Percentiles rank a stretch among this genome's conserved stretches.
Evolutionary conservation across 179 eudicot species (phyloP).

Genomic region (Heliamphora pulchella): DNA sequence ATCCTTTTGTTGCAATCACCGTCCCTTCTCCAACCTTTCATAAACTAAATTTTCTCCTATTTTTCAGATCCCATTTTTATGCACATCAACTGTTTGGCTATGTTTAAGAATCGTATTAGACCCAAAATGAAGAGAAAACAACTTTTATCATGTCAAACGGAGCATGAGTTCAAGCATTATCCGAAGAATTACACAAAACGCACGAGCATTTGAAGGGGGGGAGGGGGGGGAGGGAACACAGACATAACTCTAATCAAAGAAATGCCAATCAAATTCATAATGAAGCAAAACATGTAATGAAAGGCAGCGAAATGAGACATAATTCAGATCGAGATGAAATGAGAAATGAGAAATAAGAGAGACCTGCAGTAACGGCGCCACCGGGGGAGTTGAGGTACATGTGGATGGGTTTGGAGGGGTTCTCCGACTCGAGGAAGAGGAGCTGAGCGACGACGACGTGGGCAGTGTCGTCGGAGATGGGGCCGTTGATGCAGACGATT

Average conservation of each 20-base stretch:
- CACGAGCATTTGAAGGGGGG: neutral
- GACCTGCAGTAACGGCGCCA: slow-evolving; percentile 91
- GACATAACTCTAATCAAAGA: too few species aligned
- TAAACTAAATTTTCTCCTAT: neutral
- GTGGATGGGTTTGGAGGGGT: slow-evolving; percentile 81
- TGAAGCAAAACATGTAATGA: neutral
- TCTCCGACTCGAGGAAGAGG: slow-evolving; percentile 82
- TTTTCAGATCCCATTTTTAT: neutral
- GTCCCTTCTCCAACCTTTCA: neutral
- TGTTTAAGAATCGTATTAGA: too few species aligned
- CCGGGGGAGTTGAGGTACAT: slow-evolving; percentile 97
- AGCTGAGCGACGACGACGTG: slow-evolving; percentile 95
- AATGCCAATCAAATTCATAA: neutral
- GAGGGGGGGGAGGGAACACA: too few species aligned
- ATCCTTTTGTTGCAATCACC: neutral
- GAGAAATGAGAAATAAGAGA: too few species aligned
- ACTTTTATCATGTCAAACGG: neutral
- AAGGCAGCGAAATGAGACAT: too few species aligned
- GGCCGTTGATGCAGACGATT: slow-evolving; percentile 84
- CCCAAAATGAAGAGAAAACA: neutral
- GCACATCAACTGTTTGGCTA: neutral
- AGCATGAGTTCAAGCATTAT: neutral
- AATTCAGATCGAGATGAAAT: too few species aligned
- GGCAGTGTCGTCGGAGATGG: slow-evolving; percentile 75
- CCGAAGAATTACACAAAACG: neutral